These are phyloP conservation scores for Plasmopara muralis DNA, from an alignment of 352 stramenopile genomes.

Conservation along the genomic window DNA sequence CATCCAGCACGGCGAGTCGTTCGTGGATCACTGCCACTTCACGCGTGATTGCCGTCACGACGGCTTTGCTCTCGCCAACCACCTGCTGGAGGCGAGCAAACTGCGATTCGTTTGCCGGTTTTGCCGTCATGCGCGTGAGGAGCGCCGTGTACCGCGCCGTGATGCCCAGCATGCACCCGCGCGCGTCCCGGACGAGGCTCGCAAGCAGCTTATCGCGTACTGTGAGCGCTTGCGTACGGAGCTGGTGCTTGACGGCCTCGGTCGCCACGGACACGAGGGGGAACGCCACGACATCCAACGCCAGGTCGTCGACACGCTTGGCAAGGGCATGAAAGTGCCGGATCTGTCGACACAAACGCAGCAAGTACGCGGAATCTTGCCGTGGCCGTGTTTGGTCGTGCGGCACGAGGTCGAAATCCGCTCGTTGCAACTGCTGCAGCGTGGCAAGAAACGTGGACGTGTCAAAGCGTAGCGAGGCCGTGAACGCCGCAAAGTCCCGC, in stretches of 20 bases:
- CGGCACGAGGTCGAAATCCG: slow-evolving; percentile 27
- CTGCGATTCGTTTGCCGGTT: slow-evolving; percentile 89
- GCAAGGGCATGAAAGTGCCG: slow-evolving; percentile 69
- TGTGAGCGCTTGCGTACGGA: slow-evolving; percentile 61
- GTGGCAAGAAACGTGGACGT: slow-evolving; percentile 58
- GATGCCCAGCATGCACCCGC: slow-evolving; percentile 83
- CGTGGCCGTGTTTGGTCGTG: slow-evolving; percentile 9
- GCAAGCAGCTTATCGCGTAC: slow-evolving; percentile 77
- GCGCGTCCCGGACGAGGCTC: slow-evolving; percentile 65
- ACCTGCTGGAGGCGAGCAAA: slow-evolving; percentile 87
- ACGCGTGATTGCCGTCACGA: slow-evolving; percentile 67
- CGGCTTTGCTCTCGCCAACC: slow-evolving; percentile 72
- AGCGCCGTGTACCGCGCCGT: slow-evolving; percentile 87
- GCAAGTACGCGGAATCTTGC: slow-evolving; percentile 28
- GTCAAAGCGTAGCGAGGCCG: slow-evolving; percentile 81
- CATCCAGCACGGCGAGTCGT: slow-evolving; percentile 60
- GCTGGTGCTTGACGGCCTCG: slow-evolving; percentile 49
- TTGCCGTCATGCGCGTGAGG: slow-evolving; percentile 84
- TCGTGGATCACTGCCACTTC: slow-evolving; percentile 75
- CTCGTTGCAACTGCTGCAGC: slow-evolving; percentile 34
- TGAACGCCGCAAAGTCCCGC: slow-evolving; percentile 69
- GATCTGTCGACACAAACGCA: slow-evolving; percentile 57
- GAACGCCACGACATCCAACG: slow-evolving; percentile 71
- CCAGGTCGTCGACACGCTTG: slow-evolving; percentile 50
- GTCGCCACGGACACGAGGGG: slow-evolving; percentile 77